These are phyloP conservation scores for Fusarium sp. DNA, from an alignment of 2,329 filamentous ascomycete genomes.

Conservation along the genomic window DNA sequence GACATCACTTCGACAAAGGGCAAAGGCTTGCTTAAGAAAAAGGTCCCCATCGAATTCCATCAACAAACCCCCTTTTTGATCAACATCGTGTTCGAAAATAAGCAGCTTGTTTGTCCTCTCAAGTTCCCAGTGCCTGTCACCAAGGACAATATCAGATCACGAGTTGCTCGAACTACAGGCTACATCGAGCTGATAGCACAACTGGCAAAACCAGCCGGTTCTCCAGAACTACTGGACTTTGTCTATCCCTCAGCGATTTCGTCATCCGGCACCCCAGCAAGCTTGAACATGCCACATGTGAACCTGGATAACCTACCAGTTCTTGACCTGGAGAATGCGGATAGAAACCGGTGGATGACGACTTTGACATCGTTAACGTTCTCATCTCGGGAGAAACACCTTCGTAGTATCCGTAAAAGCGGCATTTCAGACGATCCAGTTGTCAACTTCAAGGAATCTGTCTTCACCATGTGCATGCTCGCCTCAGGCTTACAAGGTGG, in stretches of 20 bases:
- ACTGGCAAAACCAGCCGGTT: slow-evolving; percentile 42
- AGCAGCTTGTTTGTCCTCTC: slow-evolving; percentile 49
- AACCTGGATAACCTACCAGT: slow-evolving; percentile 60
- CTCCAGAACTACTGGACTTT: slow-evolving; percentile 48
- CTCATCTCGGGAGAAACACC: slow-evolving; percentile 55
- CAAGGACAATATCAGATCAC: slow-evolving; percentile 51
- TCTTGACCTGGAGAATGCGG: slow-evolving; percentile 53
- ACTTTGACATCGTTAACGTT: slow-evolving; percentile 56
- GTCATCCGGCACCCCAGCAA: slow-evolving; percentile 47
- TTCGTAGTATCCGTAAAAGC: slow-evolving; percentile 47
- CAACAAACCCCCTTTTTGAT: slow-evolving; percentile 56
- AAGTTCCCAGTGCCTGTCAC: slow-evolving; percentile 57
- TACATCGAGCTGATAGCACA: slow-evolving; percentile 60
- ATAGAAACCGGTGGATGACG: slow-evolving; percentile 53
- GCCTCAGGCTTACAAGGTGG: slow-evolving; percentile 59
- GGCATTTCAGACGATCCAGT: slow-evolving; percentile 50
- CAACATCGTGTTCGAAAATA: slow-evolving; percentile 54
- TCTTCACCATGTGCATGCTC: slow-evolving; percentile 61
- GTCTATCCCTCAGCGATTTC: slow-evolving; percentile 53
- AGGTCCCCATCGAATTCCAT: slow-evolving; percentile 51
- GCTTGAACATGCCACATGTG: slow-evolving; percentile 55
- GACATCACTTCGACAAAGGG: slow-evolving; percentile 52
- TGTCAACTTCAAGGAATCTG: slow-evolving; percentile 61
- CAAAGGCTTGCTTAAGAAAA: slow-evolving; percentile 54
- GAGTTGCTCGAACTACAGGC: slow-evolving; percentile 57